These are phyloP conservation scores for Henckelia pumila DNA, from an alignment of 257 asterid genomes.

Conservation along the genomic window DNA sequence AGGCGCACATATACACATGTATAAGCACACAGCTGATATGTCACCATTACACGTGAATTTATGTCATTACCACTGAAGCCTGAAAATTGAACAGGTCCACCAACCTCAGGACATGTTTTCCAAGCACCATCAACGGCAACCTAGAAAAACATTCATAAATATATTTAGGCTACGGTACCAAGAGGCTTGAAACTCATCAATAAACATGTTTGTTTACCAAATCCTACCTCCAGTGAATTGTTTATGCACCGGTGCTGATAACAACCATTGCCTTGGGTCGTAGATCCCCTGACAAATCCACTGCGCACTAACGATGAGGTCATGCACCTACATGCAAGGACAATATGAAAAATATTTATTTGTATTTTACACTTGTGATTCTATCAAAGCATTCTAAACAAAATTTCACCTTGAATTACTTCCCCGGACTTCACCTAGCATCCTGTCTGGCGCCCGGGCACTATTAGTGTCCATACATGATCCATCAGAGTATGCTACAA, in stretches of 20 bases:
- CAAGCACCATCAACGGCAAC: slow-evolving; percentile 87
- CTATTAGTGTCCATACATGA: slow-evolving; percentile 58
- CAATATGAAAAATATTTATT: background rate
- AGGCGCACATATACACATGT: background rate
- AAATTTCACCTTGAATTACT: slow-evolving; percentile 46
- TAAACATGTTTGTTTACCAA: slow-evolving; percentile 12
- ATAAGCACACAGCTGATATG: background rate
- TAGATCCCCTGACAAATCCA: slow-evolving; percentile 89
- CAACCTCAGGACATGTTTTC: slow-evolving; percentile 80
- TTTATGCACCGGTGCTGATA: slow-evolving; percentile 80
- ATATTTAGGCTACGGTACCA: slow-evolving; percentile 1
- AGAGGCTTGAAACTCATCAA: background rate
- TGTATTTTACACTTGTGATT: background rate
- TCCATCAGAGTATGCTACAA: slow-evolving; percentile 64
- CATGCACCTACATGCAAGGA: slow-evolving; percentile 66
- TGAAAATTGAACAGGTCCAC: slow-evolving; percentile 77
- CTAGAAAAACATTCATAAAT: slow-evolving; percentile 34
- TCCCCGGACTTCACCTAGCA: slow-evolving; percentile 65
- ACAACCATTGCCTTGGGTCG: slow-evolving; percentile 91
- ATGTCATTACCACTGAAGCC: slow-evolving; percentile 68
- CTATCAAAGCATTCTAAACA: background rate
- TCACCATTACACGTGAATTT: slow-evolving; percentile 5
- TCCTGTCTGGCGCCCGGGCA: slow-evolving; percentile 60
- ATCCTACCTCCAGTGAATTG: slow-evolving; percentile 70
- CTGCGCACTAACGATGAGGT: slow-evolving; percentile 81